phyloP scores from a whole-genome alignment of 1,139 yeast species.

The Lodderomyces pseudojiufengensis region DNA sequence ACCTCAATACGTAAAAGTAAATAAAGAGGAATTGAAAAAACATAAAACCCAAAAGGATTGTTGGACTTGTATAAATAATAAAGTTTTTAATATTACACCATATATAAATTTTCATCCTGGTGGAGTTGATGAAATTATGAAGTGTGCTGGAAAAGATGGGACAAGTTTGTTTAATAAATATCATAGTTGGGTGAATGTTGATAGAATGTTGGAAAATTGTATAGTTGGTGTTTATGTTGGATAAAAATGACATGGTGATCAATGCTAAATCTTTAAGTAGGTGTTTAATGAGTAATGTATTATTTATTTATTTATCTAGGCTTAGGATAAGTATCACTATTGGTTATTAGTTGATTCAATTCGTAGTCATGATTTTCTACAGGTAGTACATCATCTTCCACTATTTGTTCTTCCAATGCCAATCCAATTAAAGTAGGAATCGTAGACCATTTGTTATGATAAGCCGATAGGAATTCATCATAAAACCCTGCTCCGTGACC shows the following conservation, averaged over 20 bases:
- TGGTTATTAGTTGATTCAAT: conserved; percentile 56
- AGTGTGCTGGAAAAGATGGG: conserved; percentile 83
- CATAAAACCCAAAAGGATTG: conserved; percentile 66
- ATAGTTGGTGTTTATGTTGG: conserved; percentile 54
- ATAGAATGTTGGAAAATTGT: conserved; percentile 75
- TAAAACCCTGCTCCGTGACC: conserved; percentile 96
- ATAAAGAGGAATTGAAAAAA: conserved; percentile 53
- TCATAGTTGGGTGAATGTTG: conserved; percentile 88
- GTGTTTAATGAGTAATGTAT: not conserved
- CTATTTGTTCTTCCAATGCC: conserved; percentile 69
- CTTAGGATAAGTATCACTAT: not conserved
- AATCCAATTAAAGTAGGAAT: conserved; percentile 57
- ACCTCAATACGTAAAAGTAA: conserved; percentile 47
- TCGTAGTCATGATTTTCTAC: conserved; percentile 66
- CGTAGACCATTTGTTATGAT: conserved; percentile 27
- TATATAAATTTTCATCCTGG: conserved; percentile 92
- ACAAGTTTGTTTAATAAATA: conserved; percentile 74
- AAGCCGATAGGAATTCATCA: conserved; percentile 68
- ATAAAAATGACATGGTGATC: too few species aligned
- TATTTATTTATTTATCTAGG: not conserved
- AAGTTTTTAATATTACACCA: conserved; percentile 80
- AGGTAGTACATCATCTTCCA: conserved; percentile 47
- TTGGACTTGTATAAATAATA: conserved; percentile 82
- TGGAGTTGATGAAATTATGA: conserved; percentile 74
- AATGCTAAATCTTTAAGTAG: too few species aligned